These are phyloP conservation scores for Podaxis sp. DNA, from an alignment of 768 basidiomycete species.

Conservation along the genomic window DNA sequence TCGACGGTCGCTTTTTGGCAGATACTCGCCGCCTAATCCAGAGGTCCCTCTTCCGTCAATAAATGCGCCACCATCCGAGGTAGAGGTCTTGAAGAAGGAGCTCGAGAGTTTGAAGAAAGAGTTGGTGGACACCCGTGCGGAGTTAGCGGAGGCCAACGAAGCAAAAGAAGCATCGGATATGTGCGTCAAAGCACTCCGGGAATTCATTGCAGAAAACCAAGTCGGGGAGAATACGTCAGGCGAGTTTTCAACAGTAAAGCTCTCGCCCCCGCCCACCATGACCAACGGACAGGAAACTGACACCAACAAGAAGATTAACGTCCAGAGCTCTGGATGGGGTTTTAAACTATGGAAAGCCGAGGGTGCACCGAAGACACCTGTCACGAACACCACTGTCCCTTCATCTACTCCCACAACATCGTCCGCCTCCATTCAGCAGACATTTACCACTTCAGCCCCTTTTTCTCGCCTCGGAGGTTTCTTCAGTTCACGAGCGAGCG, in stretches of 20 bases:
- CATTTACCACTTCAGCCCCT: slow-evolving; percentile 36
- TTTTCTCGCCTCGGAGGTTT: slow-evolving; percentile 66
- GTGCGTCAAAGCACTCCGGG: slow-evolving; percentile 78
- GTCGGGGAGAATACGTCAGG: slow-evolving; percentile 39
- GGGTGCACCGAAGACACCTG: slow-evolving; percentile 22
- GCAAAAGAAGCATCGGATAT: slow-evolving; percentile 85
- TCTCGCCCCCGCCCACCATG: slow-evolving; percentile 41
- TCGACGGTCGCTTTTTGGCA: slow-evolving; percentile 47
- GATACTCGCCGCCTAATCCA: slow-evolving; percentile 41
- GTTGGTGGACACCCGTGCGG: slow-evolving; percentile 13
- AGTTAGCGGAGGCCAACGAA: slow-evolving; percentile 72
- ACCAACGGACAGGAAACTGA: slow-evolving; percentile 36
- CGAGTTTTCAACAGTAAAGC: slow-evolving; percentile 28
- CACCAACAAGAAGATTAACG: slow-evolving; percentile 28
- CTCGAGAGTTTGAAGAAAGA: slow-evolving; percentile 66
- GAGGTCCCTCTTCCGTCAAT: slow-evolving; percentile 42
- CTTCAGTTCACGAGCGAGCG: slow-evolving; percentile 57
- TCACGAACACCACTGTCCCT: slow-evolving; percentile 27
- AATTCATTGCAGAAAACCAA: slow-evolving; percentile 76
- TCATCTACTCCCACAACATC: slow-evolving; percentile 23
- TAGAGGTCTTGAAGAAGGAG: slow-evolving; percentile 53
- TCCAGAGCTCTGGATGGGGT: slow-evolving; percentile 49
- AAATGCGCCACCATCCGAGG: slow-evolving; percentile 54
- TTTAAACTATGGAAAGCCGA: slow-evolving; percentile 62
- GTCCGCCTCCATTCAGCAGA: background rate